Base-by-base conservation (phyloP, 176 grass and related monocot species). In the Aegilops sharonensis region DNA sequence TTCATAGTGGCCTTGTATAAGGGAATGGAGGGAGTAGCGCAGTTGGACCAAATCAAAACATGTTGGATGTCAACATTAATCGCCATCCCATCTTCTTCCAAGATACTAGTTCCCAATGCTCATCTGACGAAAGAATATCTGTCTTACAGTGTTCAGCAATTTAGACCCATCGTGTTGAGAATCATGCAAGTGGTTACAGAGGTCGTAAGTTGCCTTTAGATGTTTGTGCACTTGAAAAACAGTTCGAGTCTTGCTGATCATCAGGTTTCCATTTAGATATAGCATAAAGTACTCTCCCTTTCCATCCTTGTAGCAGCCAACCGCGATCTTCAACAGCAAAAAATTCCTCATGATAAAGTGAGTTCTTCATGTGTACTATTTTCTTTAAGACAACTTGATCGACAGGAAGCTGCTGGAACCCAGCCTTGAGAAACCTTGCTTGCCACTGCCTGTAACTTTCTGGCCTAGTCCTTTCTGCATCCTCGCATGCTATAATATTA, bases 301-400 rank as follows among this genome's bases (percentile, higher is more conserved):
- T 91, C 89, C 89, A 94, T 56, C 89, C 87, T 36, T 91, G 81
- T 62, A 89, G 57, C 65, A 94, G 20, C 92, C 92, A 89, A 2
- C 78, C 36, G 1, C 50, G 74, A 75, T 94, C 86, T 78, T 82
- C 86, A 5, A 64, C 42, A 6, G 91, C 77, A 52, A 85, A 56
- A 72, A 91, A 89, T 20, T 89, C 89, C 27, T 94, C 63, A n/a
- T 94, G 89, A 64, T 89, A 89, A 48, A 36, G 4, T 30, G 3
- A 20, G 3, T 64, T 61, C 21, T 77, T 67, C 29, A 68, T 76
- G 14, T 74, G 11, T 32, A 35, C 62, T 84, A 63, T 86, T 12
- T 43, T 87, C 59, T 84, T 84, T 57, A 85, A 42, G 77, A 94
- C 86, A 36, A 37, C 40, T 37, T 56, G 32, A 52, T 91, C 21